These are phyloP conservation scores for Podaxis carcinomalis DNA, from an alignment of 768 basidiomycete genomes.

Conservation along the genomic window DNA sequence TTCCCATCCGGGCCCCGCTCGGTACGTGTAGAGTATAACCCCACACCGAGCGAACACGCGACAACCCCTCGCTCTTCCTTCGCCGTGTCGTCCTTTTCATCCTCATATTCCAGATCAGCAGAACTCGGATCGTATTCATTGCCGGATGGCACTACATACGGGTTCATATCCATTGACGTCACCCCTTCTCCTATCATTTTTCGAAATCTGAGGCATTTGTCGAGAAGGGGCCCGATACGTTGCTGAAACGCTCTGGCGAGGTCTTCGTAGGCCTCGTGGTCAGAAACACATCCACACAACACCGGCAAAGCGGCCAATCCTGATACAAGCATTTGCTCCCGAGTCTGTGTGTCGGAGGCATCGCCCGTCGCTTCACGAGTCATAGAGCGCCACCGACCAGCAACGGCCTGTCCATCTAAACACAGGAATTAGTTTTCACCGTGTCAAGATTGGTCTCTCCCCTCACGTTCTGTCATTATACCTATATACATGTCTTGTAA, in stretches of 20 bases:
- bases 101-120: conserved; percentile 18
- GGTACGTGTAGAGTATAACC: not conserved
- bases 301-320: not conserved
- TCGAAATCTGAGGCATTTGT: conserved; percentile 21
- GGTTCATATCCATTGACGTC: conserved; percentile 19
- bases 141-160: conserved; percentile 15
- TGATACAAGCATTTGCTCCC: not conserved
- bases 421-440: not conserved
- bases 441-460: too few species aligned
- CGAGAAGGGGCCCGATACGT: conserved; percentile 23
- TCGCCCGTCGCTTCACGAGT: conserved; percentile 20
- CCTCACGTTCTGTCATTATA: not conserved
- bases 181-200: conserved; percentile 24
- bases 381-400: conserved; percentile 40
- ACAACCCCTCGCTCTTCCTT: conserved; percentile 8
- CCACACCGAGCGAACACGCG: conserved; percentile 12
- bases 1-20: conserved; percentile 5
- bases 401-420: conserved; percentile 38
- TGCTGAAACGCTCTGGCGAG: conserved; percentile 16
- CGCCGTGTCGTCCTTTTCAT: conserved; percentile 9
- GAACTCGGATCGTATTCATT: conserved; percentile 9
- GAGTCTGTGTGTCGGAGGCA: not conserved
- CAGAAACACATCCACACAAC: not conserved
- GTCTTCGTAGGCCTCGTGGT: not conserved
- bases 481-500: not conserved